These are phyloP conservation scores for Sporothrix euskadiensis DNA, from an alignment of 2,329 filamentous ascomycete species.

Conservation along the genomic window DNA sequence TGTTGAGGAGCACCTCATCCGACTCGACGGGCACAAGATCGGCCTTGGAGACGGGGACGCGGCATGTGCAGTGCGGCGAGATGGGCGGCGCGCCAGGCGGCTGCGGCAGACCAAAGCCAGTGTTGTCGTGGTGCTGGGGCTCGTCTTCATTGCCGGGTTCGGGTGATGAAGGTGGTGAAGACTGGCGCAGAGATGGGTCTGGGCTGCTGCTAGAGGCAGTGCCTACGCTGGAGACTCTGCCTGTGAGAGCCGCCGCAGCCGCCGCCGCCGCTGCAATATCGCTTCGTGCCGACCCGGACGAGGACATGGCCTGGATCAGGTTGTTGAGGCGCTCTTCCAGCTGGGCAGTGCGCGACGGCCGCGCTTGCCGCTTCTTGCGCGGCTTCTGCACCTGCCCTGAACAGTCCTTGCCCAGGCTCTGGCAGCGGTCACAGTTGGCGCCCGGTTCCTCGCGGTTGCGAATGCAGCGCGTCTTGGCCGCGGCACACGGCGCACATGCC, in stretches of 20 bases:
- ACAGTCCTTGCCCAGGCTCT: constrained; percentile 13
- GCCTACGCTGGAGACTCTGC: too few relatives aligned
- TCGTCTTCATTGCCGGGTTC: neutral
- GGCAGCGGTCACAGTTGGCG: constrained; percentile 16
- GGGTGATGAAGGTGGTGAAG: neutral
- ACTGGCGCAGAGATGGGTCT: neutral
- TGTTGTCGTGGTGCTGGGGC: neutral
- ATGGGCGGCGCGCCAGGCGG: neutral
- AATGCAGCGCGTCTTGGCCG: constrained; percentile 19
- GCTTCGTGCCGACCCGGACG: neutral
- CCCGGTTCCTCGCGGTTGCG: neutral
- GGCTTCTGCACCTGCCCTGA: constrained; percentile 6
- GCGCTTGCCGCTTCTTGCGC: constrained; percentile 10
- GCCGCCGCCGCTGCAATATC: neutral
- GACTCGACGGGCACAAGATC: neutral
- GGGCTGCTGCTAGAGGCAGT: neutral
- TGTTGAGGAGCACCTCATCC: neutral
- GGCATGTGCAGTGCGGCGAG: constrained; percentile 10
- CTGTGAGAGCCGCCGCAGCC: too few relatives aligned
- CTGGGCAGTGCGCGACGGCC: neutral
- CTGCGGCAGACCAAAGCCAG: neutral
- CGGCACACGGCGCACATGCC: constrained; percentile 17
- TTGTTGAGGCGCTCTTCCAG: constrained; percentile 8
- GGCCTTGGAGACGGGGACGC: neutral
- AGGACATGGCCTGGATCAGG: constrained; percentile 16